phyloP scores from a whole-genome alignment of 192 early-diverging fungal species.

The Rhizoclosmatium globosum region DNA sequence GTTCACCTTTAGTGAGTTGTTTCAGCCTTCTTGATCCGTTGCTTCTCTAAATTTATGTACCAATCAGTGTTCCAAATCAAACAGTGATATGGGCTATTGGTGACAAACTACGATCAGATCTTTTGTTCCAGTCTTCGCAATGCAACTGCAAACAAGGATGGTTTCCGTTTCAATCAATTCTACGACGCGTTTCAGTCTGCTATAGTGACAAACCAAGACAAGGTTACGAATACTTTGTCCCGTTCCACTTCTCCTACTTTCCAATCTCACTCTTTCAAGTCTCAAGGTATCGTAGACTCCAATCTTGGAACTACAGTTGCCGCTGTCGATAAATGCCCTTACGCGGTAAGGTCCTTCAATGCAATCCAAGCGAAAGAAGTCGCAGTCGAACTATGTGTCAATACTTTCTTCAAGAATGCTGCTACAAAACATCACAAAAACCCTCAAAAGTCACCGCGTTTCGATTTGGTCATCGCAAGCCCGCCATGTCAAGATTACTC shows the following conservation, averaged over 20 bases:
- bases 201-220: background rate
- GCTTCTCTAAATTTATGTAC: too few relatives aligned
- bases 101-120: background rate
- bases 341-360: slow-evolving; percentile 21
- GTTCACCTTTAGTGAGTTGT: slow-evolving; percentile 14
- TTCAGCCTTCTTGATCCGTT: background rate
- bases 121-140: slow-evolving; percentile 10
- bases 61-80: background rate
- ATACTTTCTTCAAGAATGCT: slow-evolving; percentile 1
- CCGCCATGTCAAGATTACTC: slow-evolving; percentile 24
- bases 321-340: slow-evolving; percentile 7
- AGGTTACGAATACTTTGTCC: slow-evolving; percentile 8
- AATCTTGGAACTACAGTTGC: background rate
- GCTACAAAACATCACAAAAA: background rate
- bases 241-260: background rate
- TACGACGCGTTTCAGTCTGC: background rate
- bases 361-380: slow-evolving; percentile 3
- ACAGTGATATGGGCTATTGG: background rate
- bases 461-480: slow-evolving; percentile 9
- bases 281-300: slow-evolving; percentile 13
- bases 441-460: background rate
- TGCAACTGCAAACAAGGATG: slow-evolving; percentile 28
- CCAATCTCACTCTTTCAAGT: background rate
- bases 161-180: background rate
- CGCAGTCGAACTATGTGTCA: background rate